Percentiles rank a stretch among this genome's conserved stretches.
Evolutionary conservation across 2,329 filamentous ascomycete species (phyloP).

Genomic region (Neurospora sp.): DNA sequence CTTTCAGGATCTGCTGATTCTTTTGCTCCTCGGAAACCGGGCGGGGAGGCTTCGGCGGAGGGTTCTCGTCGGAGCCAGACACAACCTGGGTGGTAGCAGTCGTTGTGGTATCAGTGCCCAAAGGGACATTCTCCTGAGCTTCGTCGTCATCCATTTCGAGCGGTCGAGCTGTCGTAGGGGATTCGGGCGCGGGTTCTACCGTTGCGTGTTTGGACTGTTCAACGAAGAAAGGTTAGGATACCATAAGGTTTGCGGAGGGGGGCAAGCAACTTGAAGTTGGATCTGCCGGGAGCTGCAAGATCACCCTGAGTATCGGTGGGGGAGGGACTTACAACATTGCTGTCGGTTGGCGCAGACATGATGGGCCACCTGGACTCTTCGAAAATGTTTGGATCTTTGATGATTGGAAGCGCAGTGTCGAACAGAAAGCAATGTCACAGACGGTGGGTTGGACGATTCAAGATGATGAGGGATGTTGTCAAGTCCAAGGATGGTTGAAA

Average conservation of each 20-base stretch:
- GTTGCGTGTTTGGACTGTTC: conserved; percentile 33
- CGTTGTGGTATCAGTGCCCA: conserved; percentile 28
- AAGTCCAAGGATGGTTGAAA: background rate
- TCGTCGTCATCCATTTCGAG: conserved; percentile 64
- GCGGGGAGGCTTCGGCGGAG: conserved; percentile 76
- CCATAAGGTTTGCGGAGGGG: conserved; percentile 3
- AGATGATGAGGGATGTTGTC: background rate
- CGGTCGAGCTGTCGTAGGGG: conserved; percentile 54
- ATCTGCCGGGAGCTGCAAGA: background rate
- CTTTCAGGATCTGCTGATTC: conserved; percentile 78
- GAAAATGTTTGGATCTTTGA: background rate
- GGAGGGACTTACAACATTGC: conserved; percentile 27
- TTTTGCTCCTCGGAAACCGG: conserved; percentile 74
- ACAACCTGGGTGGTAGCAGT: conserved; percentile 25
- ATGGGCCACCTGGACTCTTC: conserved; percentile 10
- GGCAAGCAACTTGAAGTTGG: background rate
- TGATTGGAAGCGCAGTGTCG: background rate
- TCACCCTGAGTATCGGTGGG: background rate
- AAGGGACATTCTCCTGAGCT: conserved; percentile 47
- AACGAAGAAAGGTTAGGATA: conserved; percentile 3
- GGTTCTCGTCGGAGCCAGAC: conserved; percentile 26
- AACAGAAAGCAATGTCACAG: background rate
- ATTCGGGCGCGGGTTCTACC: conserved; percentile 42
- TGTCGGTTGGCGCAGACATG: conserved; percentile 34
- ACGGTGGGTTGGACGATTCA: background rate